Evolutionary conservation across 345 rosid genomes (phyloP), one percentile per base, ranked within the genome.

Genomic region (Viola odorata): DNA sequence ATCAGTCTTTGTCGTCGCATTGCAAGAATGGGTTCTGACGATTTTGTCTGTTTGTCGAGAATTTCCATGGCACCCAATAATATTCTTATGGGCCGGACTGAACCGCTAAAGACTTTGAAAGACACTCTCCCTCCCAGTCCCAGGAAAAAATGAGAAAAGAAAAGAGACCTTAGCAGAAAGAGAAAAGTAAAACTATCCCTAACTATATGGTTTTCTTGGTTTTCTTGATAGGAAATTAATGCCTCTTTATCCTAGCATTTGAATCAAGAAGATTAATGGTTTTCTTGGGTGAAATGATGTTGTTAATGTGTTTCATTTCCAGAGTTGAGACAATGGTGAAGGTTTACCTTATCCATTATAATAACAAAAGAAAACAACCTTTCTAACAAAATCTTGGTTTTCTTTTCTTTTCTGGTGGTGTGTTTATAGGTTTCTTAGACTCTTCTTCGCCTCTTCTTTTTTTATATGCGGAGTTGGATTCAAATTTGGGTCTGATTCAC

Each of bases 41-140:
- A 40, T 15, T 49, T 77, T 82, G 82, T 82, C 84, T 72, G 48
- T 58, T 77, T 82, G 83, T 79, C 80, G 63, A 72, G 71, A 63
- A 65, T 76, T 72, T 79, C 44, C 75, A 75, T 60, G 53, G 80
- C 84, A 77, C 50, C 7, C 11, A 45, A 51, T n/a, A n/a, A n/a
- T n/a, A n/a, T 23, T 23, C 32, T 23, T 0, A 1, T 23, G 32
- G 32, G 2, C 32, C 32, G 32, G 1, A 23, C 32, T 2, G 1
- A 2, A 23, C 32, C 32, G 32, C 32, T 23, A 23, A 23, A 23
- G 32, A 23, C 32, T 23, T 23, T 2, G 32, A 59, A 71, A 61
- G 58, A 48, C 55, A 56, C 55, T 45, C n/a, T 41, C 47, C n/a
- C 38, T 40, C 54, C 10, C 6, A 44, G 12, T 32, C 32, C 39